Evolutionary conservation across 1,284 basidiomycete species (phyloP).

Genomic region (Schizopora paradoxa): DNA sequence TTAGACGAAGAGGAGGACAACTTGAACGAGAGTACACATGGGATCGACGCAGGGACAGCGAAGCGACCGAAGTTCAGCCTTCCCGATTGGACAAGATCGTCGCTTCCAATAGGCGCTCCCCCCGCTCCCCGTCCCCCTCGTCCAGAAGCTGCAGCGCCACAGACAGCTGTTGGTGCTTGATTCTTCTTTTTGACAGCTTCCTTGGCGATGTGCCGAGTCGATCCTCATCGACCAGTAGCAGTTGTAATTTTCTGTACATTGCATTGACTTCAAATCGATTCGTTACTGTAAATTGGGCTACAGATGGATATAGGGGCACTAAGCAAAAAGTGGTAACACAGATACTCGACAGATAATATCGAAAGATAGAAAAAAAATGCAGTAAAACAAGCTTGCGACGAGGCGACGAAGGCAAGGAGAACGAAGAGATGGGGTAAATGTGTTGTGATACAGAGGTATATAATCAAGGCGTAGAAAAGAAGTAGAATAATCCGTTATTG

Average conservation of each 20-base stretch:
- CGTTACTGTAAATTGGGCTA: too few relatives aligned
- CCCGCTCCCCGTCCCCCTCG: constrained; percentile 31
- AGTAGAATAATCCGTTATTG: neutral
- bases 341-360: neutral
- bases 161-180: constrained; percentile 22
- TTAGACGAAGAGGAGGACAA: constrained; percentile 36
- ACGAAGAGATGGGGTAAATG: too few relatives aligned
- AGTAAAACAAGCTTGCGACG: neutral
- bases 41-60: constrained; percentile 29
- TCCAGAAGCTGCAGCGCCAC: constrained; percentile 15
- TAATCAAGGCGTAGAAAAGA: neutral
- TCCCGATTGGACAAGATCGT: constrained; percentile 75
- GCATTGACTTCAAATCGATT: too few relatives aligned
- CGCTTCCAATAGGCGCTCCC: constrained; percentile 57
- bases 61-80: constrained; percentile 38
- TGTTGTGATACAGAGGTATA: neutral
- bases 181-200: too few relatives aligned
- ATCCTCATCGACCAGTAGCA: too few relatives aligned
- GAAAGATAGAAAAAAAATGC: neutral
- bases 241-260: too few relatives aligned
- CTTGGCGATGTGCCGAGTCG: too few relatives aligned
- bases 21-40: neutral
- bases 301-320: too few relatives aligned
- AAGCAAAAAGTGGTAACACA: neutral
- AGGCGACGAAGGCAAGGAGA: neutral